Base-by-base conservation (phyloP, 495 filamentous ascomycete species). In the Evernia prunastri region DNA sequence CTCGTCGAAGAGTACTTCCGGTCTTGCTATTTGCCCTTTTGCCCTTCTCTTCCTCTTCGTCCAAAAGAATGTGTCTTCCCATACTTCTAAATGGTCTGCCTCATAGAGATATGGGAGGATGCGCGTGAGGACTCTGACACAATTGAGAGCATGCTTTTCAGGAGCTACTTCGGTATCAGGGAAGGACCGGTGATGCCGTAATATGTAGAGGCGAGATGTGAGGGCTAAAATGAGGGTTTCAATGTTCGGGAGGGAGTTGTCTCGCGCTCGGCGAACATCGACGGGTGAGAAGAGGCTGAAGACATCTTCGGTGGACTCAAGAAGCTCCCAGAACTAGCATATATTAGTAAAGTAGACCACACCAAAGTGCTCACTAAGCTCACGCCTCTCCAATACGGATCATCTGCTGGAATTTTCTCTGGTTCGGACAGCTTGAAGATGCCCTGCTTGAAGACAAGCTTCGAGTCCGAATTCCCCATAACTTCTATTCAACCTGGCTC, bases 401-500 rank as follows among this genome's bases (percentile, higher is more conserved):
- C 92, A 73, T 92, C 87, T 49, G 90, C 84, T 53, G 92, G 84
- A 69, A 99, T 97, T 69, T 89, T 82, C 68, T 87, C 84, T 73
- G 94, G 87, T 74, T 96, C 92, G 23, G 92, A 95, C 60, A 99
- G 86, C 72, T 88, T 87, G 80, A 99, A 99, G 80, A 99, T 96
- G 74, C 92, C 94, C 76, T 96, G 89, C 77, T 97, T 99, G 85
- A 99, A 97, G 70, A 92, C 90, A 70, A 97, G 87, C 85, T 99
- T 99, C 67, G 93, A 97, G 80, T 99, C 95, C 75, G 94, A 96
- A 72, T 94, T 94, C 74, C 94, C 94, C 94, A 99, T 99, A 23
- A 18, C n/a, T 20, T 33, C 17, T 27, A 8, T 1, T 9, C 9
- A 27, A 9, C 23, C 15, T 25, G 45, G 23, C 12, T 29, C 17